phyloP scores from a whole-genome alignment of 106 monocot species.

The Allium fistulosum region DNA sequence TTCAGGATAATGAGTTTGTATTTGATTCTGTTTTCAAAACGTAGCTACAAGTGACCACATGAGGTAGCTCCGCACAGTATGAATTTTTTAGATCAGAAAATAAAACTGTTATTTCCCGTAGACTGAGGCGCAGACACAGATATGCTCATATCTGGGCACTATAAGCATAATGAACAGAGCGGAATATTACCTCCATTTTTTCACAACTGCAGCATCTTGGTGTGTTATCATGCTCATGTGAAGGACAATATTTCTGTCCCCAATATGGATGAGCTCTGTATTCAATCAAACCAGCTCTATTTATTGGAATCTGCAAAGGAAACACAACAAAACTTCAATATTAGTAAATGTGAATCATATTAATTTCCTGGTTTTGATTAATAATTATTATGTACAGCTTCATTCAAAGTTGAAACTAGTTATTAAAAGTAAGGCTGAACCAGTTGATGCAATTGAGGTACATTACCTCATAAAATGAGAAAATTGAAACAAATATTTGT shows the following conservation, averaged over 20 bases:
- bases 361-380: not conserved
- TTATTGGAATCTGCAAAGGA: slow-evolving; percentile 75
- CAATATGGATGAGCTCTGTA: slow-evolving; percentile 96
- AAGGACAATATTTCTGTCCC: slow-evolving; percentile 95
- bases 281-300: slow-evolving; percentile 79
- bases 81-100: too few relatives aligned
- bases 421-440: not conserved
- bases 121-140: too few relatives aligned
- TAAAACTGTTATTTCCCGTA: too few relatives aligned
- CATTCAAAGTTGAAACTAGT: too few relatives aligned
- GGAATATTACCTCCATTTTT: slow-evolving; percentile 65
- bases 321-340: too few relatives aligned
- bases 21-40: too few relatives aligned
- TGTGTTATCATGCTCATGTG: slow-evolving; percentile 80
- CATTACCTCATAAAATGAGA: too few relatives aligned
- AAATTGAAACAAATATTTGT: not conserved
- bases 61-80: too few relatives aligned
- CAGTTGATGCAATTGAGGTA: too few relatives aligned
- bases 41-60: too few relatives aligned
- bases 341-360: not conserved
- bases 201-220: slow-evolving; percentile 97
- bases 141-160: too few relatives aligned
- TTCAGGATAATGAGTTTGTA: too few relatives aligned
- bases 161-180: not conserved
- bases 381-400: not conserved